Percentiles rank a stretch among this genome's conserved stretches.
Conservation (phyloP, 768 basidiomycete genomes). For the Artomyces pyxidatus region DNA sequence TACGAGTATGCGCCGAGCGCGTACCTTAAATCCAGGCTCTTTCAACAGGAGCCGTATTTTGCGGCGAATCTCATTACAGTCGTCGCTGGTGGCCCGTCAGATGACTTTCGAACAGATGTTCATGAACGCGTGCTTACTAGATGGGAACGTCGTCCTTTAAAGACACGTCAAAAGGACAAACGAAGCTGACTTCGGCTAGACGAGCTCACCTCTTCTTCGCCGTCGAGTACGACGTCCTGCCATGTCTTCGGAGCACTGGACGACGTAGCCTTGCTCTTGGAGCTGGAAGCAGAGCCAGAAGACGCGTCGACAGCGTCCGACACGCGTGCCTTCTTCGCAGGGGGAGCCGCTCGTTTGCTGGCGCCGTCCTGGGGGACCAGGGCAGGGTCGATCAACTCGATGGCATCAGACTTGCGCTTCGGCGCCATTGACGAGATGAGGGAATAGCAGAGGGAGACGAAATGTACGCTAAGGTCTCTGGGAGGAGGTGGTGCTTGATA, state of each 20-base stretch:
- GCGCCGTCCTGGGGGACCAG: constrained; percentile 9
- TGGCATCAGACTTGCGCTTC: constrained; percentile 35
- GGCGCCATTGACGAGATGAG: constrained; percentile 23
- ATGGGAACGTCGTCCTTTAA: constrained; percentile 23
- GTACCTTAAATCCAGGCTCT: constrained; percentile 35
- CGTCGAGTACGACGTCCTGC: constrained; percentile 33
- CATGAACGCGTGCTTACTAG: constrained; percentile 20
- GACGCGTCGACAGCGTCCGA: constrained; percentile 19
- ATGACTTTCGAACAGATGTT: too few relatives aligned
- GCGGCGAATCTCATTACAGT: constrained; percentile 38
- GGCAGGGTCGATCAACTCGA: constrained; percentile 16
- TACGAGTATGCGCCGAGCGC: not conserved
- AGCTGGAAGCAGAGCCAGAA: constrained; percentile 11
- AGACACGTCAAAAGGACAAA: not conserved
- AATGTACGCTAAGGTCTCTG: not conserved
- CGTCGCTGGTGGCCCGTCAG: too few relatives aligned
- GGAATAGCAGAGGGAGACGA: not conserved
- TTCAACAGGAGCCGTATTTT: constrained; percentile 36
- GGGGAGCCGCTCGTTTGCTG: constrained; percentile 15
- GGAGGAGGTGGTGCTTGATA: not conserved
- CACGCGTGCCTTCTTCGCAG: constrained; percentile 27
- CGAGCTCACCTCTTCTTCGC: constrained; percentile 32
- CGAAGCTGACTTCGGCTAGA: not conserved
- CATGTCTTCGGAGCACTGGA: constrained; percentile 20
- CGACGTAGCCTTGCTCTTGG: constrained; percentile 17